phyloP scores from a whole-genome alignment of 208 protist genomes.

The Chromosphaera perkinsii region DNA sequence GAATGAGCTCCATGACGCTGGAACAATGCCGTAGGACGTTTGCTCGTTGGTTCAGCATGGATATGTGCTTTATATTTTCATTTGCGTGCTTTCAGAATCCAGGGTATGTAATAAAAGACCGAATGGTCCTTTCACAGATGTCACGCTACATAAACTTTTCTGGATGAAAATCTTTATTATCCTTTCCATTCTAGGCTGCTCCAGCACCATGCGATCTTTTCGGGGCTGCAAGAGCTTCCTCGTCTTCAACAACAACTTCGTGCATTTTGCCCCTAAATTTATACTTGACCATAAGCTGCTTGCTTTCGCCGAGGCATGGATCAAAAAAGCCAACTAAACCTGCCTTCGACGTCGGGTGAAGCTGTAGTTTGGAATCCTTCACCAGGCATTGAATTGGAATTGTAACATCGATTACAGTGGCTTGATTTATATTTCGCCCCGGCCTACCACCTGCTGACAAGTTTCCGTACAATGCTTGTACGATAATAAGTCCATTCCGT shows the following conservation, averaged over 20 bases:
- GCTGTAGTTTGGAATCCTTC: constrained; percentile 20
- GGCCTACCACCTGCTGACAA: neutral
- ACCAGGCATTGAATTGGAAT: constrained; percentile 28
- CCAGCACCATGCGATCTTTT: no score
- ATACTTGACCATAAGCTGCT: constrained; percentile 12
- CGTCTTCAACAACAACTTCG: constrained; percentile 23
- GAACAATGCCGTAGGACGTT: no score
- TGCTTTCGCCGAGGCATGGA: constrained; percentile 17
- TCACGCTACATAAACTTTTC: no score
- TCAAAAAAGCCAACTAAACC: constrained; percentile 29
- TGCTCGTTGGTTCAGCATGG: no score
- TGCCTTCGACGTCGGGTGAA: constrained; percentile 18
- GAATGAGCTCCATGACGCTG: no score
- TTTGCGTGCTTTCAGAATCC: no score
- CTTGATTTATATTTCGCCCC: neutral
- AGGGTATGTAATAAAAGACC: no score
- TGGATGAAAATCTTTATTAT: no score
- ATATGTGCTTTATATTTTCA: no score
- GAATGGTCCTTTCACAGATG: no score
- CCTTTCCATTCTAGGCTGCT: no score
- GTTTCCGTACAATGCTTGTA: constrained; percentile 12
- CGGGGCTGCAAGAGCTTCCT: constrained; percentile 8
- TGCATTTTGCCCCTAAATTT: constrained; percentile 16
- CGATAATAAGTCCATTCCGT: neutral
- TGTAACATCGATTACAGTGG: constrained; percentile 27